A percentile compares a stretch with the other conserved stretches of the same genome.
phyloP scores from a whole-genome alignment of 139 green algal species.

The Ettlia oleoabundans region DNA sequence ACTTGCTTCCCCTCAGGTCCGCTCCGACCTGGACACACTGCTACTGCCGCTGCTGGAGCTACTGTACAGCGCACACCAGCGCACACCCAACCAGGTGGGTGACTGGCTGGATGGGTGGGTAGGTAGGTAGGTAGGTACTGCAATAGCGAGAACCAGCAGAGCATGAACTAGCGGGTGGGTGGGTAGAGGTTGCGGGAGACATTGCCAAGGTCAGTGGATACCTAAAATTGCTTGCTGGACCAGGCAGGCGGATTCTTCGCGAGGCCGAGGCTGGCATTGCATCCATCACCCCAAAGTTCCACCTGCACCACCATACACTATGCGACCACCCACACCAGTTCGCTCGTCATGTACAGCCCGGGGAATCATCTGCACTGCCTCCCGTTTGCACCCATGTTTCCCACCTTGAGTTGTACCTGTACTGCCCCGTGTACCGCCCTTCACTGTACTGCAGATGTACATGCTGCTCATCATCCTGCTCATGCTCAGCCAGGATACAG shows the following conservation, averaged over 20 bases:
- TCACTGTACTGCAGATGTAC: slow-evolving; percentile 68
- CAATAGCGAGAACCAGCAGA: too few species aligned
- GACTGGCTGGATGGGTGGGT: background rate
- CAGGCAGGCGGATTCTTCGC: too few species aligned
- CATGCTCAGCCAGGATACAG: slow-evolving; percentile 85
- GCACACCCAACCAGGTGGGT: slow-evolving; percentile 37
- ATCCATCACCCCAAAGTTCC: too few species aligned
- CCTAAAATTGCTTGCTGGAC: too few species aligned
- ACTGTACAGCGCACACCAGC: slow-evolving; percentile 46
- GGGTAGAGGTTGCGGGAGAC: too few species aligned
- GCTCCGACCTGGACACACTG: slow-evolving; percentile 73
- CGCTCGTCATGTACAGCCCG: too few species aligned
- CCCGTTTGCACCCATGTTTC: background rate
- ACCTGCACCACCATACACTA: too few species aligned
- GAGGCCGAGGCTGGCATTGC: too few species aligned
- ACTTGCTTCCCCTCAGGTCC: background rate
- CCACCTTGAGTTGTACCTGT: background rate
- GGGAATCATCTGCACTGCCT: too few species aligned
- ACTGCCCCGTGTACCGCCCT: background rate
- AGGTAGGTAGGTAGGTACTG: background rate
- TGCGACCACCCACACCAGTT: too few species aligned
- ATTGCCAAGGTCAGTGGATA: too few species aligned
- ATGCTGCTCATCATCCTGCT: slow-evolving; percentile 88
- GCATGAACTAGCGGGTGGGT: too few species aligned
- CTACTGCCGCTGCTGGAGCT: slow-evolving; percentile 77